phyloP scores from a whole-genome alignment of 306 rosid species.

The Vicia faba region DNA sequence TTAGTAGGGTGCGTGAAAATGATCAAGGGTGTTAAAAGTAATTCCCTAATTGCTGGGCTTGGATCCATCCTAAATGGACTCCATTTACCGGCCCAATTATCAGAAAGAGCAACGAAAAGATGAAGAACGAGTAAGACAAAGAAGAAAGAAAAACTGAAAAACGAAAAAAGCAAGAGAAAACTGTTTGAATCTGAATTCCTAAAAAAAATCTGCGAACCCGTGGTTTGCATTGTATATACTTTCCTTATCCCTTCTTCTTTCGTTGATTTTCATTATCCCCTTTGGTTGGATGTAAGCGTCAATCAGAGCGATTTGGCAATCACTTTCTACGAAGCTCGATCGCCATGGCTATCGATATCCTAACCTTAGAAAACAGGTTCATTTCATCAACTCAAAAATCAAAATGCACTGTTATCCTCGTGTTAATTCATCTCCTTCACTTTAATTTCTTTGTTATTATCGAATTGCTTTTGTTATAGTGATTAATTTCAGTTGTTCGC shows the following conservation, averaged over 20 bases:
- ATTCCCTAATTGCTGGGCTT: not conserved
- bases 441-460: constrained; percentile 1
- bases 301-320: constrained; percentile 27
- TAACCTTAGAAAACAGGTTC: constrained; percentile 58
- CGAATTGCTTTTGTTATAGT: constrained; percentile 13
- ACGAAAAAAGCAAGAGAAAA: not conserved
- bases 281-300: constrained; percentile 20
- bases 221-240: constrained; percentile 27
- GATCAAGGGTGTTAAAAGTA: too few species aligned
- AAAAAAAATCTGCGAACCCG: not conserved
- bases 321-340: constrained; percentile 28
- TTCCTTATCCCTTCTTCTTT: constrained; percentile 10
- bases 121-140: not conserved
- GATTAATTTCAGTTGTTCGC: constrained; percentile 23
- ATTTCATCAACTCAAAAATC: constrained; percentile 17
- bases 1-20: too few species aligned
- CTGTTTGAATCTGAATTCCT: constrained; percentile 13
- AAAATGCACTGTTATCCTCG: not conserved
- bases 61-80: not conserved
- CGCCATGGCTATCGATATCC: constrained; percentile 58
- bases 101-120: not conserved
- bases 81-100: not conserved
- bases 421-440: not conserved
- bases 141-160: constrained; percentile 3
- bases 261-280: not conserved